Base-by-base conservation (phyloP, 75 land plant species). In the Picea glauca region DNA sequence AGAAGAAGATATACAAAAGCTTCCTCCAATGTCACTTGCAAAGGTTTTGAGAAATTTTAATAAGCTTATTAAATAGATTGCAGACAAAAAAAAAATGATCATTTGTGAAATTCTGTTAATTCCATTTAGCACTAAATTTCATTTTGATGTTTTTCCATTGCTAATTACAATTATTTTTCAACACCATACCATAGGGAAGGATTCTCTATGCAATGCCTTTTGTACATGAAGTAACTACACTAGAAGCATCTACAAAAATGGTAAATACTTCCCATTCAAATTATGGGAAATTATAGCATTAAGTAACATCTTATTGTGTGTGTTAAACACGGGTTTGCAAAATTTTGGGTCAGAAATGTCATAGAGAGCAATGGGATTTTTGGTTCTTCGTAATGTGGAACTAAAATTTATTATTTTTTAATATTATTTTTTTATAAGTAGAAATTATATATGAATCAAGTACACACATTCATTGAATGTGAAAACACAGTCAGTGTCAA, bases 391-490 rank as follows among this genome's bases (percentile, higher is more conserved):
- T n/a, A n/a, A n/a, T n/a, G n/a, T n/a, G n/a, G n/a, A n/a, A n/a
- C n/a, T n/a, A n/a, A n/a, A n/a, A n/a, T n/a, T n/a, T n/a, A n/a
- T n/a, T n/a, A n/a, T n/a, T n/a, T n/a, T n/a, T n/a, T n/a, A n/a
- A n/a, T n/a, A n/a, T n/a, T n/a, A n/a, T n/a, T n/a, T n/a, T n/a
- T n/a, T n/a, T n/a, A n/a, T n/a, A n/a, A n/a, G n/a, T n/a, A n/a
- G n/a, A n/a, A n/a, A n/a, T n/a, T n/a, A n/a, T n/a, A n/a, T n/a
- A n/a, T n/a, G n/a, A n/a, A n/a, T n/a, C n/a, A n/a, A n/a, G n/a
- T n/a, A n/a, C n/a, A n/a, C n/a, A n/a, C 84, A 82, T 40, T 4
- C 58, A 7, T 23, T 4, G 58, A 50, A 82, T 1, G 84, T 78
- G 58, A 78, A 68, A 38, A 78, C 13, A 56, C 23, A 56, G 1